Evolutionary conservation across 2,329 filamentous ascomycete species (phyloP), one percentile per base, ranked within the genome.

Genomic region (Fusarium sp.): DNA sequence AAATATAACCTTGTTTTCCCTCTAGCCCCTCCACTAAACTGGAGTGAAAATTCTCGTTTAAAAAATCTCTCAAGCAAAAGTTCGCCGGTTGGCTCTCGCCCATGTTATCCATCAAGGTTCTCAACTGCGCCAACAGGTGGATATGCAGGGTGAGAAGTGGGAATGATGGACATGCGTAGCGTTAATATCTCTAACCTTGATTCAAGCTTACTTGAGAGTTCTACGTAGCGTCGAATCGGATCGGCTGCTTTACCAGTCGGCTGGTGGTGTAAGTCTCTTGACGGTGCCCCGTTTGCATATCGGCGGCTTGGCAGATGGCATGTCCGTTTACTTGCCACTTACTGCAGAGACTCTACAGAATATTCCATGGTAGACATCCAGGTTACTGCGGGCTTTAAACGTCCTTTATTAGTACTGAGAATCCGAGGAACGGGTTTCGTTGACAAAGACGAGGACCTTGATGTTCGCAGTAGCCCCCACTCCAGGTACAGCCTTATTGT

Each of bases 31-130:
- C 19, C 20, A 19, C 43, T 32, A 28, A 28, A 11, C 12, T 28
- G 9, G 26, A 11, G 10, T 11, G 26, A 28, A 28, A 28, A 28
- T 5, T 3, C 26, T 28, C 26, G 3, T 28, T 28, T 12, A 28
- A 28, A 28, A 67, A 47, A 62, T 39, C 39, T 62, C 52, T 57
- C 57, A 58, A 58, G 54, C 36, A 56, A 44, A 49, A 26, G 36
- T 62, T 28, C 30, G 14, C 42, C 32, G 44, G 40, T 56, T 59
- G 62, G 59, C 59, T 30, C 26, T n/a, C 28, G 45, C 36, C 49
- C 56, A 46, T 46, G 57, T 10, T 62, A 40, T 52, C 69, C 70
- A 72, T 72, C 69, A 57, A 32, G 69, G 69, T 72, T 72, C 69
- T 72, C 56, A 67, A 56, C 45, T 49, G 47, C 28, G 28, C 43